Conservation (phyloP, 108 stramenopile species). For the Conticribra weissflogii region DNA sequence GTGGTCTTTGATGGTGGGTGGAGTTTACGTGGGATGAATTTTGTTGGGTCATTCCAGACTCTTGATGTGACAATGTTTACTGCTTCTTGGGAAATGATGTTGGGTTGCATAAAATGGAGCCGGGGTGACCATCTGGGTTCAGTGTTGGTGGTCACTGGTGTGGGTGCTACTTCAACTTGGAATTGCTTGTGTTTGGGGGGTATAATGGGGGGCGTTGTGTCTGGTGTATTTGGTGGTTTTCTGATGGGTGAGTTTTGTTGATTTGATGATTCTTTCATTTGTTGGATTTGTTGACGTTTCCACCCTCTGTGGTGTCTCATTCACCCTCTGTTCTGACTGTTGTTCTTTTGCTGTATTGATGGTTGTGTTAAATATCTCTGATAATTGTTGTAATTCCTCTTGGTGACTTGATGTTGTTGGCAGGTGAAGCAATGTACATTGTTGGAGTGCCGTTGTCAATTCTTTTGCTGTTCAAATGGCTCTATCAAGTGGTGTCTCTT, state of each 20-base stretch:
- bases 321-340: not conserved
- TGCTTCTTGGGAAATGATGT: conserved; percentile 9
- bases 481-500: not conserved
- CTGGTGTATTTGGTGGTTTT: not conserved
- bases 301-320: too few relatives aligned
- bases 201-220: not conserved
- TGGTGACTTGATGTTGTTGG: too few relatives aligned
- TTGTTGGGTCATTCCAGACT: not conserved
- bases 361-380: too few relatives aligned
- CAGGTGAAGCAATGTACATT: too few relatives aligned
- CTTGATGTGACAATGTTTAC: not conserved
- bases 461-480: not conserved
- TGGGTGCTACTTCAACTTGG: too few relatives aligned
- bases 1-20: too few relatives aligned
- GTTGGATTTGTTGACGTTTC: not conserved
- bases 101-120: not conserved
- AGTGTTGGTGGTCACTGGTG: too few relatives aligned
- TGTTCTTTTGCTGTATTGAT: too few relatives aligned
- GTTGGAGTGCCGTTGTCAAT: not conserved
- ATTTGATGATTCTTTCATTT: too few relatives aligned
- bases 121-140: too few relatives aligned
- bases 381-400: too few relatives aligned
- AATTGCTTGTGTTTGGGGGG: conserved; percentile 1
- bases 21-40: not conserved
- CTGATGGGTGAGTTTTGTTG: too few relatives aligned